Evolutionary conservation across 768 basidiomycete species (phyloP).

Genomic region (Lactarius hatsudake): DNA sequence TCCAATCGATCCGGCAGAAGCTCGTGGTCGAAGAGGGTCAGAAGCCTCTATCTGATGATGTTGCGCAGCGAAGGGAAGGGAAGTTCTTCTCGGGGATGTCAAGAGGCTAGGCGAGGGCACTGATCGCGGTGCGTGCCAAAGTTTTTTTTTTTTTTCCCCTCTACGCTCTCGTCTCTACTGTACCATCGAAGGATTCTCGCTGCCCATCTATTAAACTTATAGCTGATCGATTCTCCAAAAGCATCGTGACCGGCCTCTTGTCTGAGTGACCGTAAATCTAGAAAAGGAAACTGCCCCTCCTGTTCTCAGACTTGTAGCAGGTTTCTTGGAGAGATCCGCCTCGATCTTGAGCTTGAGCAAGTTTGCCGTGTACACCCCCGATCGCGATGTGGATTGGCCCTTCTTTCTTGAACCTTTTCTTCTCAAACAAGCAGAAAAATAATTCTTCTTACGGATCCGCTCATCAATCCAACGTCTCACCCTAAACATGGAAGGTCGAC

Average conservation of each 20-base stretch:
- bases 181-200: background rate
- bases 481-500: background rate
- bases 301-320: background rate
- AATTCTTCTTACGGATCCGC: background rate
- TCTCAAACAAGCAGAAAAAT: background rate
- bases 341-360: background rate
- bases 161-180: background rate
- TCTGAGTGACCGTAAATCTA: background rate
- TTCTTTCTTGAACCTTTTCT: background rate
- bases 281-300: background rate
- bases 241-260: background rate
- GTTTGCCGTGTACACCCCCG: background rate
- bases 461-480: background rate
- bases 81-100: conserved; percentile 57
- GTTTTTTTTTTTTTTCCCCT: background rate
- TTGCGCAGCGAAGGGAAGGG: conserved; percentile 48
- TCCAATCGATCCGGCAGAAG: conserved; percentile 64
- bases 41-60: conserved; percentile 54
- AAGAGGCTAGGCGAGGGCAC: conserved; percentile 72
- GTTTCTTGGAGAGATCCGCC: background rate
- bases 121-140: conserved; percentile 58
- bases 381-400: background rate
- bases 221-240: background rate
- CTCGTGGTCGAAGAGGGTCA: conserved; percentile 51
- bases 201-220: background rate